A percentile compares a stretch with the other conserved stretches of the same genome.
Evolutionary conservation across 176 grass and related monocot species (phyloP).

Genomic region (Paspalum notatum): DNA sequence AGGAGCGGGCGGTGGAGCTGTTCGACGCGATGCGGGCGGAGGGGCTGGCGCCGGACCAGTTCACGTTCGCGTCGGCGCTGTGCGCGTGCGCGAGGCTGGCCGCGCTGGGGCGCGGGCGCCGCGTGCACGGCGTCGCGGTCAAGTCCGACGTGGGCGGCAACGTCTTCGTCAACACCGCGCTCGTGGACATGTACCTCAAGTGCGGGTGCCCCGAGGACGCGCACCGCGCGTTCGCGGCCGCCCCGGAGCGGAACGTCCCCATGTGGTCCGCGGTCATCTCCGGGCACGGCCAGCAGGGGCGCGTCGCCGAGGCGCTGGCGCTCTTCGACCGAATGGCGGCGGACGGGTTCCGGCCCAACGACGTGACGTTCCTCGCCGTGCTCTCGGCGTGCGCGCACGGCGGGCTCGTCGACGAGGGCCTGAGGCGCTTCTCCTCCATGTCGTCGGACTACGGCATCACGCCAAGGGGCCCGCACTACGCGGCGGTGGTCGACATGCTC

Average conservation of each 20-base stretch:
- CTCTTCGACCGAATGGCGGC: constrained; percentile 46
- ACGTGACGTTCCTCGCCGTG: constrained; percentile 60
- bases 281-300: constrained; percentile 57
- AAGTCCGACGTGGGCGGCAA: constrained; percentile 46
- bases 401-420: constrained; percentile 49
- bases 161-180: constrained; percentile 49
- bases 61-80: constrained; percentile 64
- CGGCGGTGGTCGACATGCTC: constrained; percentile 56
- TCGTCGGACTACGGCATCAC: constrained; percentile 30
- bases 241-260: constrained; percentile 48
- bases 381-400: constrained; percentile 57
- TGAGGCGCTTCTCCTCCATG: constrained; percentile 49
- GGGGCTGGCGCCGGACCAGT: constrained; percentile 54
- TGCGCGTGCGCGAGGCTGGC: constrained; percentile 61
- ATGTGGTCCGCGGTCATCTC: constrained; percentile 58
- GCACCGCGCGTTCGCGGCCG: constrained; percentile 41
- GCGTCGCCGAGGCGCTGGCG: constrained; percentile 43
- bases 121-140: constrained; percentile 50
- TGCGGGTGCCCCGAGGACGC: constrained; percentile 57
- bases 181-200: constrained; percentile 67
- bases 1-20: constrained; percentile 38
- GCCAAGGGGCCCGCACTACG: constrained; percentile 45
- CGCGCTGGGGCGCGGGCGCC: constrained; percentile 48
- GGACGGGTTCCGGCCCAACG: constrained; percentile 44
- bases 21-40: constrained; percentile 40